Evolutionary conservation across 768 basidiomycete genomes (phyloP).

Genomic region (Crepidotus variabilis): DNA sequence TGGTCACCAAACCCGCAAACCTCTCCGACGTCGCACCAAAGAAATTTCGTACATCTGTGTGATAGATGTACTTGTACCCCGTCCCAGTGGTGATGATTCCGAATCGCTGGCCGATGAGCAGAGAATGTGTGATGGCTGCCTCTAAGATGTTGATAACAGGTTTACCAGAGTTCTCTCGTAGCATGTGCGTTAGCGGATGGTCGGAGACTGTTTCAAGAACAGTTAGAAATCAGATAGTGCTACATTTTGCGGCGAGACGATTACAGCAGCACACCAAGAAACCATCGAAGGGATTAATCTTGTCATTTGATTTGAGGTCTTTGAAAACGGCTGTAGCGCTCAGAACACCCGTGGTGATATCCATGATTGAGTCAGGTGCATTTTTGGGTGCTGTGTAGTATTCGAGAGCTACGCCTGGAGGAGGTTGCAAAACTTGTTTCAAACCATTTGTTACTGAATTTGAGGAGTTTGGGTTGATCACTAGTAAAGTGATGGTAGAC

Average conservation of each 20-base stretch:
- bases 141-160: constrained; percentile 33
- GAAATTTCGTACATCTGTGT: constrained; percentile 29
- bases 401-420: constrained; percentile 22
- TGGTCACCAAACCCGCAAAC: constrained; percentile 31
- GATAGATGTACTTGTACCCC: constrained; percentile 28
- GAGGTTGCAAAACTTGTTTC: constrained; percentile 17
- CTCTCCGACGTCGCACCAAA: constrained; percentile 29
- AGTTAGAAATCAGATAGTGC: neutral
- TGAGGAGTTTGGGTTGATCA: constrained; percentile 36
- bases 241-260: constrained; percentile 4
- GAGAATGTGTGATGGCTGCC: constrained; percentile 27
- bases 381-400: constrained; percentile 30
- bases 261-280: constrained; percentile 37
- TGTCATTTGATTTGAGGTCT: constrained; percentile 21
- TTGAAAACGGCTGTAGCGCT: constrained; percentile 26
- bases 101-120: constrained; percentile 32
- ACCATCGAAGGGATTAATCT: constrained; percentile 28
- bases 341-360: constrained; percentile 26
- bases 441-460: constrained; percentile 30
- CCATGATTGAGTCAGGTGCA: constrained; percentile 29
- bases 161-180: constrained; percentile 28
- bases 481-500: constrained; percentile 18
- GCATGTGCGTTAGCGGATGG: constrained; percentile 30
- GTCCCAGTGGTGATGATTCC: constrained; percentile 33
- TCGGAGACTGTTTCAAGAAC: constrained; percentile 26